phyloP scores from a whole-genome alignment of 345 rosid species.

The Boechera divaricarpa region DNA sequence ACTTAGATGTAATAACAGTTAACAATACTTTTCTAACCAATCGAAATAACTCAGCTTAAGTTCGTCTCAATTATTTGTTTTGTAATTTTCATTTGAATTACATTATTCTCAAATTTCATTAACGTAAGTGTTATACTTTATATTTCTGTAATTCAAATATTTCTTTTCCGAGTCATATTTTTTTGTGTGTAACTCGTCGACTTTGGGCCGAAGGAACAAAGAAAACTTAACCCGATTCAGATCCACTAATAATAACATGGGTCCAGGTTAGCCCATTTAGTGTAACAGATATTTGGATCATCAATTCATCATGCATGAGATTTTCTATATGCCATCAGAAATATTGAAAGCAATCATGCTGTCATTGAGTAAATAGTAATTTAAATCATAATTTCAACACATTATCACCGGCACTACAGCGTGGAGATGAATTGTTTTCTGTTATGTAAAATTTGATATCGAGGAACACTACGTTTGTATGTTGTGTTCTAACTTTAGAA shows the following conservation, averaged over 20 bases:
- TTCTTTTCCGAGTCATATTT: background rate
- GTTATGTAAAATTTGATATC: background rate
- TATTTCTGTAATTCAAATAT: too few species aligned
- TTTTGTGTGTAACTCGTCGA: background rate
- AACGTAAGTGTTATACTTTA: too few species aligned
- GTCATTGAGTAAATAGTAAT: slow-evolving; percentile 1
- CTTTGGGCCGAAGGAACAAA: slow-evolving; percentile 6
- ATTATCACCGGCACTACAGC: too few species aligned
- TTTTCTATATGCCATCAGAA: background rate
- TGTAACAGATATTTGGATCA: background rate
- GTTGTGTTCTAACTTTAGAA: background rate
- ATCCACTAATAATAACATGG: background rate
- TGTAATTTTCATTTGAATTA: too few species aligned
- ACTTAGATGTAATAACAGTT: too few species aligned
- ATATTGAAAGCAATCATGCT: slow-evolving; percentile 8
- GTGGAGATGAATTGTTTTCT: too few species aligned
- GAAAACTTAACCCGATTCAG: background rate
- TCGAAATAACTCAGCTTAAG: too few species aligned
- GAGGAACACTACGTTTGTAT: background rate
- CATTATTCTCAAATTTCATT: too few species aligned
- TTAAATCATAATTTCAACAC: too few species aligned
- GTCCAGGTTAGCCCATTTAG: background rate
- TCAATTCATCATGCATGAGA: background rate
- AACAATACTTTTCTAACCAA: too few species aligned
- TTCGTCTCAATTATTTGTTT: too few species aligned